Base-by-base conservation (phyloP, 345 rosid species). In the Pistacia atlantica region DNA sequence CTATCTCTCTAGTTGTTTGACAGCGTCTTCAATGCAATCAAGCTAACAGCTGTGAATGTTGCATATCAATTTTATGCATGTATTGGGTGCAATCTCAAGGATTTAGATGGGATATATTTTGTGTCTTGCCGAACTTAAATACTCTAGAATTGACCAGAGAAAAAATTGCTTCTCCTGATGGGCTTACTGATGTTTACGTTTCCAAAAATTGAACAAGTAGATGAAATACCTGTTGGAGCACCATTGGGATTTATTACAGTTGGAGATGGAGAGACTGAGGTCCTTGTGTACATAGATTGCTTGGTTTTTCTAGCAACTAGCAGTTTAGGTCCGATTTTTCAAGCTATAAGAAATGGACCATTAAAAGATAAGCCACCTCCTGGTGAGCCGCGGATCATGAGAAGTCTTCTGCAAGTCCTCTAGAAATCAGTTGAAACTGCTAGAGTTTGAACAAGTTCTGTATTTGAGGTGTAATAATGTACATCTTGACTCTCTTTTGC, bases 331-430 rank as follows among this genome's bases (percentile, higher is more conserved):
- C 97, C 95, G 6, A 78, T 92, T 33, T 95, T 95, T 78, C 82
- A 86, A 82, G 99, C 97, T 4, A 79, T 87, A 52, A 89, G 98
- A 78, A 88, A 93, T 48, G 99, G 98, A 6, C 77, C 82, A 25
- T 42, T 78, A 76, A 95, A 90, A 81, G 91, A 89, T 57, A 80
- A 82, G 64, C 76, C 94, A 25, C 94, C 97, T 45, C 98, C 99
- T 0, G 96, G 97, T 46, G 96, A 93, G 79, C 93, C 94, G 20
- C 92, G 93, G 74, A 93, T 95, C 88, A 91, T 91, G 98, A 91
- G 98, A 88, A 92, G 98, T 60, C 94, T 93, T 67, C 92, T 91
- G 46, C 88, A 83, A 18, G 98, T 95, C 42, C 90, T 93, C 35
- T 78, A 88, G 83, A 89, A 78, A 81, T 93, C 97, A 0, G 90